phyloP scores from a whole-genome alignment of 345 rosid species.

The Eucalyptus erythrocorys region DNA sequence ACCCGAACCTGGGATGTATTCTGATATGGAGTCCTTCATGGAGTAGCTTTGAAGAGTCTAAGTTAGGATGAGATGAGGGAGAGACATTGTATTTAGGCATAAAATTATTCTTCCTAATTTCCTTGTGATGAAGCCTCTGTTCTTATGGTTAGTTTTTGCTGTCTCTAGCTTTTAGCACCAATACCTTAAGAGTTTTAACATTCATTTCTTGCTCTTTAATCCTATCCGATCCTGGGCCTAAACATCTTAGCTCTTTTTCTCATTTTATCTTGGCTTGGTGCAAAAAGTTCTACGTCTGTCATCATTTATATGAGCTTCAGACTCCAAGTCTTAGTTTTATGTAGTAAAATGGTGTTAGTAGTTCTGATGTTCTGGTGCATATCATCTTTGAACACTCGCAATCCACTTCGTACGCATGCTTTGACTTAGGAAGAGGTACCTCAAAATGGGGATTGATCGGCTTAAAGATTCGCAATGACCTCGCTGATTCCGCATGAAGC shows the following conservation, averaged over 20 bases:
- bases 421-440: background rate
- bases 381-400: background rate
- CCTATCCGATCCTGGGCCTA: background rate
- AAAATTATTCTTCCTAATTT: background rate
- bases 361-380: background rate
- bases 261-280: background rate
- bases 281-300: background rate
- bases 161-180: background rate
- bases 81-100: background rate
- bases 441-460: background rate
- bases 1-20: conserved; percentile 47
- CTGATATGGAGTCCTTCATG: conserved; percentile 79
- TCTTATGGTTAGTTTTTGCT: background rate
- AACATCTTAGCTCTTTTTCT: background rate
- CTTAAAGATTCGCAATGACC: background rate
- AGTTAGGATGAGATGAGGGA: background rate
- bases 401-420: background rate
- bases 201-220: background rate
- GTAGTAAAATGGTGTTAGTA: background rate
- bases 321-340: background rate
- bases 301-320: background rate
- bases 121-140: background rate
- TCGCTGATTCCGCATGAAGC: background rate
- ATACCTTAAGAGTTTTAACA: background rate
- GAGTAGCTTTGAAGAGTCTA: conserved; percentile 21